Evolutionary conservation across 768 basidiomycete species (phyloP), one percentile per base, ranked within the genome.

Genomic region (Tricholoma bakamatsutake): DNA sequence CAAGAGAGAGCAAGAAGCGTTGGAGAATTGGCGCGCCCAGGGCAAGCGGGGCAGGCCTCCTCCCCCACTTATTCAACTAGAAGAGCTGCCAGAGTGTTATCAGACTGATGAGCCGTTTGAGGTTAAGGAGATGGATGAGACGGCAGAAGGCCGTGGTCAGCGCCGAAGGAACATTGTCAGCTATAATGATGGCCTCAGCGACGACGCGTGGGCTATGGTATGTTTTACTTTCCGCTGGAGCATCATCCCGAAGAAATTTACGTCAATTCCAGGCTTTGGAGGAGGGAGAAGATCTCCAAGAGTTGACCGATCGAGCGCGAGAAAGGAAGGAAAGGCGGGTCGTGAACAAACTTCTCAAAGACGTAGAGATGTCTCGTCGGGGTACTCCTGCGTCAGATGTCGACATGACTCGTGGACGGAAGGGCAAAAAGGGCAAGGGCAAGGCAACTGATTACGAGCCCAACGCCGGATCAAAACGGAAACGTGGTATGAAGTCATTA

Each of bases 41-140:
- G 93, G 93, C 11, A 78, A 90, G 59, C 83, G 85, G 12, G 90
- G 91, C 37, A 90, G 82, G 61, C 87, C 87, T 0, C 93, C 90
- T 0, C 79, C 73, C 51, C 80, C 79, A 0, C 82, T 99, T 30
- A 88, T 98, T 66, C 80, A 87, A 55, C 76, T 95, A 37, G 88
- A 90, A 37, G 97, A 99, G 66, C 79, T 99, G 28, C 96, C 96
- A 0, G 87, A 90, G 46, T 93, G 91, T 67, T 99, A 98, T 70
- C 88, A 87, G 62, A 86, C 76, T 5, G 88, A 91, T 60, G 85
- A 90, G 65, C 88, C 88, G 1, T 91, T 92, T 65, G 85, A 85
- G 49, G 74, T 69, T 28, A 73, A 74, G 54, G 81, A 82, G 60
- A 71, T 77, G 4, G 92, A 91, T 51, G 77, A 82, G 18, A 74